phyloP scores from a whole-genome alignment of 768 basidiomycete genomes.

The Tylopilus felleus region DNA sequence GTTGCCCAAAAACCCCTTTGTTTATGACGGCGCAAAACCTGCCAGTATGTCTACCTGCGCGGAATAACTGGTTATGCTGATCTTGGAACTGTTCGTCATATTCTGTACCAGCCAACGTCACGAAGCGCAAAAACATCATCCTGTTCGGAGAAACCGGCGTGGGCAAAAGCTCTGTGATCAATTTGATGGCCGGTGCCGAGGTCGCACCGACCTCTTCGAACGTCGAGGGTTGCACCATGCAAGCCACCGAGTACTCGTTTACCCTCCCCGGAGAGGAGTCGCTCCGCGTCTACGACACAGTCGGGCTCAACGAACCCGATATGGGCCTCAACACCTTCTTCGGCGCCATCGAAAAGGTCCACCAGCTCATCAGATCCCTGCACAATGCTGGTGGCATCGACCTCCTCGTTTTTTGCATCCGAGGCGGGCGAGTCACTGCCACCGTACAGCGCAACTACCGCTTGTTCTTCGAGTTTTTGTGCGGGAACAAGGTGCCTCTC shows the following conservation, averaged over 20 bases:
- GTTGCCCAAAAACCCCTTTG: too few relatives aligned
- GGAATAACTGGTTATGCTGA: too few relatives aligned
- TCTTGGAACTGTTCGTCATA: background rate
- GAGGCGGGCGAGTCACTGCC: constrained; percentile 1
- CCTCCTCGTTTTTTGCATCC: constrained; percentile 16
- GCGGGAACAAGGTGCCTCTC: constrained; percentile 5
- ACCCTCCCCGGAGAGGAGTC: background rate
- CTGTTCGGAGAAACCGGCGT: constrained; percentile 10
- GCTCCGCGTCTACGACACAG: constrained; percentile 5
- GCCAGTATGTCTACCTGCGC: too few relatives aligned
- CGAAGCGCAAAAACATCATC: background rate
- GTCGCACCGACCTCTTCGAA: background rate
- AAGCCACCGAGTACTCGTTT: background rate
- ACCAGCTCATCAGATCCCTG: constrained; percentile 4
- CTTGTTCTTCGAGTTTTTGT: constrained; percentile 15
- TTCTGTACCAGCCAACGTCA: background rate
- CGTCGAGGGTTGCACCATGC: background rate
- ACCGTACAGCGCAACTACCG: constrained; percentile 9
- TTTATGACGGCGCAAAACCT: too few relatives aligned
- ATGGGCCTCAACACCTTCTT: background rate
- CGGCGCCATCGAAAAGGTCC: constrained; percentile 9
- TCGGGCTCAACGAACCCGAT: constrained; percentile 8
- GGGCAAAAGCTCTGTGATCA: constrained; percentile 11
- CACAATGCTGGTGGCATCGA: constrained; percentile 7
- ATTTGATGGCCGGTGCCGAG: background rate